These are phyloP conservation scores for Auricularia sp. DNA, from an alignment of 768 basidiomycete species.

Conservation along the genomic window DNA sequence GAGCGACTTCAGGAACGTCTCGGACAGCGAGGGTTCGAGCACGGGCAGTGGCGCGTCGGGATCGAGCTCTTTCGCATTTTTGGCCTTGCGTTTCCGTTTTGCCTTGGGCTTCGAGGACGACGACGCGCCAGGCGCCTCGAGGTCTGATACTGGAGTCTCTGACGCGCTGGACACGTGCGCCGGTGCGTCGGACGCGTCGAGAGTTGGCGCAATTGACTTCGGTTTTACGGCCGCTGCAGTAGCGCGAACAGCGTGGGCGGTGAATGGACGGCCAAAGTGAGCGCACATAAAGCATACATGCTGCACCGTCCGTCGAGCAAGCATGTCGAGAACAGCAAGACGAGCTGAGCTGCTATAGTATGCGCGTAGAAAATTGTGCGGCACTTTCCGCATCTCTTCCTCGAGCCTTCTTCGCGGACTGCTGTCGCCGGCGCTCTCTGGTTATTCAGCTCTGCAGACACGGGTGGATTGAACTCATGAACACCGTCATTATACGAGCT, in stretches of 20 bases:
- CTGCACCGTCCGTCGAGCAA: background rate
- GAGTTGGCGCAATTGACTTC: background rate
- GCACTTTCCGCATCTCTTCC: too few relatives aligned
- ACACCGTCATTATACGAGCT: too few relatives aligned
- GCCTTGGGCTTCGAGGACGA: background rate
- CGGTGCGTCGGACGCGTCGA: background rate
- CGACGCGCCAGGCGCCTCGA: background rate
- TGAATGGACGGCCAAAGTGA: background rate
- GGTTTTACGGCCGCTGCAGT: background rate
- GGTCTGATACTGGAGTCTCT: background rate
- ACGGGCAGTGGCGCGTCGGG: background rate
- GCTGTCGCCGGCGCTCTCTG: too few relatives aligned
- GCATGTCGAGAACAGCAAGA: background rate
- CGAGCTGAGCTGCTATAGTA: background rate
- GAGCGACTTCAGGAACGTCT: background rate
- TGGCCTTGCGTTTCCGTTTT: background rate
- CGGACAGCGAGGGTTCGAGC: background rate
- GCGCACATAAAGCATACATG: conserved; percentile 3
- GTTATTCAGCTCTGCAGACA: too few relatives aligned
- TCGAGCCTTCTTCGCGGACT: too few relatives aligned
- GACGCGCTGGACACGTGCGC: too few relatives aligned
- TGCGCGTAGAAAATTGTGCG: too few relatives aligned
- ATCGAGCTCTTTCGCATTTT: background rate
- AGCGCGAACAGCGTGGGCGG: background rate
- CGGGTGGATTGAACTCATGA: too few relatives aligned